Percentiles rank a stretch among this genome's conserved stretches.
Conservation (phyloP, 2,329 filamentous ascomycete genomes). For the Aureobasidium sp. region DNA sequence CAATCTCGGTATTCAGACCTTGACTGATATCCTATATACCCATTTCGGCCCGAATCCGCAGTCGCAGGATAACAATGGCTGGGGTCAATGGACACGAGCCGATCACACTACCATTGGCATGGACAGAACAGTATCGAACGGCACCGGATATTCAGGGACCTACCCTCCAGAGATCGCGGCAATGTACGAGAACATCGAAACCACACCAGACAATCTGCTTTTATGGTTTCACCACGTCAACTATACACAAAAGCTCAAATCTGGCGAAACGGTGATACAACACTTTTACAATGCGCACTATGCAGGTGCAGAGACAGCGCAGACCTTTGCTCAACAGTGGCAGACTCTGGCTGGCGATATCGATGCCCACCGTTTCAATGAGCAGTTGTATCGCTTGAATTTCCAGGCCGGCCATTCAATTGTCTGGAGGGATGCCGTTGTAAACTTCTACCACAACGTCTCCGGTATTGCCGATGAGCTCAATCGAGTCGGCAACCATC, state of each 20-base stretch:
- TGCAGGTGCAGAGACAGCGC: constrained; percentile 51
- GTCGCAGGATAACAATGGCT: constrained; percentile 59
- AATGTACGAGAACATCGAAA: constrained; percentile 53
- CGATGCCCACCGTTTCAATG: constrained; percentile 53
- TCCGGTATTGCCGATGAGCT: constrained; percentile 53
- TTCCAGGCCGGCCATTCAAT: constrained; percentile 65
- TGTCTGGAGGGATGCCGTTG: constrained; percentile 64
- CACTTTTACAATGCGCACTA: constrained; percentile 61
- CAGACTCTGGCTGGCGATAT: constrained; percentile 48
- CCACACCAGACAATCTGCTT: constrained; percentile 60
- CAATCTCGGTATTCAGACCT: constrained; percentile 62
- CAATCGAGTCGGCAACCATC: constrained; percentile 53
- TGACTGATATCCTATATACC: constrained; percentile 60
- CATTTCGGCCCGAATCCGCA: constrained; percentile 64
- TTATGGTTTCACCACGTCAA: constrained; percentile 71
- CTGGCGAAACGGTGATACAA: constrained; percentile 61
- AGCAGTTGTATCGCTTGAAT: constrained; percentile 51
- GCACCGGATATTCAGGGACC: constrained; percentile 59
- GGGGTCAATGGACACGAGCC: constrained; percentile 67
- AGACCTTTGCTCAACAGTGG: constrained; percentile 53
- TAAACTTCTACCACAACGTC: constrained; percentile 55
- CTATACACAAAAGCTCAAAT: constrained; percentile 56
- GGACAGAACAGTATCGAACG: constrained; percentile 63
- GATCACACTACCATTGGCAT: constrained; percentile 56
- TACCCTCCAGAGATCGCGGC: constrained; percentile 56